phyloP scores from a whole-genome alignment of 2,329 filamentous ascomycete species.

The Aschersonia sp. region DNA sequence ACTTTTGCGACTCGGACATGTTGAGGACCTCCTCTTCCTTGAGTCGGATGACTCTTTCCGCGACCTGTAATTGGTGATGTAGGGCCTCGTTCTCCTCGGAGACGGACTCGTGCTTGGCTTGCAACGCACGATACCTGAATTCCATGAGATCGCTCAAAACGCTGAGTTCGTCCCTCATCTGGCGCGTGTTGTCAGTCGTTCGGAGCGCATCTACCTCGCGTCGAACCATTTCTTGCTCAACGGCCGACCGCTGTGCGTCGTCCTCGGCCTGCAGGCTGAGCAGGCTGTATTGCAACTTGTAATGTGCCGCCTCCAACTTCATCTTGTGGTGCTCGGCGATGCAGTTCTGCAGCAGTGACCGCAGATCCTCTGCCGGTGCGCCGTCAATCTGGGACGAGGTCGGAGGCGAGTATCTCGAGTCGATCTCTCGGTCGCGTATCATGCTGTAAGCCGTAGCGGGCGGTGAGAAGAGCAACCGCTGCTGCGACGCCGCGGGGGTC shows the following conservation, averaged over 20 bases:
- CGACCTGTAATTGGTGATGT: conserved; percentile 50
- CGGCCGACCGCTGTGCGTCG: conserved; percentile 70
- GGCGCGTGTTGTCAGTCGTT: conserved; percentile 53
- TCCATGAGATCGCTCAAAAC: conserved; percentile 37
- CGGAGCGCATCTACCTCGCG: conserved; percentile 77
- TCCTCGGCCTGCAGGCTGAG: conserved; percentile 73
- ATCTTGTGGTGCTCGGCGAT: conserved; percentile 42
- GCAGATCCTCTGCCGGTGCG: conserved; percentile 40
- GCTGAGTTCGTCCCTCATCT: conserved; percentile 39
- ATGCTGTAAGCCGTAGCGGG: conserved; percentile 31
- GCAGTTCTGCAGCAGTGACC: conserved; percentile 37
- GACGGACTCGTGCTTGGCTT: conserved; percentile 50
- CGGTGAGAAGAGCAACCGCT: conserved; percentile 36
- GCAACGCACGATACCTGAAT: conserved; percentile 44
- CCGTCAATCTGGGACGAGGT: conserved; percentile 33
- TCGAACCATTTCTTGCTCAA: conserved; percentile 85
- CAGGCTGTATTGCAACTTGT: conserved; percentile 80
- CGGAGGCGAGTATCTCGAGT: conserved; percentile 31
- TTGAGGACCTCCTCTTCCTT: conserved; percentile 59
- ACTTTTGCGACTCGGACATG: conserved; percentile 60
- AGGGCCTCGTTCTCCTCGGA: conserved; percentile 52
- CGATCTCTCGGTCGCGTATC: conserved; percentile 14
- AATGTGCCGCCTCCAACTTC: conserved; percentile 76
- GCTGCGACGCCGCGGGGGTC: conserved; percentile 26
- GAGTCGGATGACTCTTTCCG: conserved; percentile 65